A percentile compares a stretch with the other conserved stretches of the same genome.
These are phyloP conservation scores for Ulvella scutata DNA, from an alignment of 139 green algal genomes.

Conservation along the genomic window DNA sequence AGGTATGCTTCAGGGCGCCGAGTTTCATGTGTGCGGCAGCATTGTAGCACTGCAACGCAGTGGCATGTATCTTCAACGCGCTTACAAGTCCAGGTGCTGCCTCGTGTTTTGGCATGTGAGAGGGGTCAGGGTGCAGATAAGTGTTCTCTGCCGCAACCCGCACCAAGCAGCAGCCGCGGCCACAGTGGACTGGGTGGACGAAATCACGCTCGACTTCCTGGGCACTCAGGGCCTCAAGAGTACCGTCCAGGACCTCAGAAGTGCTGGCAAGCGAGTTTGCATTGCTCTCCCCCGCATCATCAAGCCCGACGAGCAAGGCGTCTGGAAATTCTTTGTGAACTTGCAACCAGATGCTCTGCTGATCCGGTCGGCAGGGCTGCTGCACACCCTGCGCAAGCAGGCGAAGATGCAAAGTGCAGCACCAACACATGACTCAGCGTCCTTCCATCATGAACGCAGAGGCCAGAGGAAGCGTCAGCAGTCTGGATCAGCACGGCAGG, in stretches of 20 bases:
- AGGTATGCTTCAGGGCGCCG: too few relatives aligned
- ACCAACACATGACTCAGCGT: not conserved
- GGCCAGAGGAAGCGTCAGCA: not conserved
- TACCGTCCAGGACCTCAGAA: conserved; percentile 29
- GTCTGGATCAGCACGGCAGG: conserved; percentile 3
- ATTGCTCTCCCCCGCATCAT: conserved; percentile 58
- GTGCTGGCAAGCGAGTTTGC: conserved; percentile 25
- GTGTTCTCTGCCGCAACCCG: conserved; percentile 59
- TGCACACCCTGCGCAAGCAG: conserved; percentile 41
- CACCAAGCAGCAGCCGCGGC: conserved; percentile 46
- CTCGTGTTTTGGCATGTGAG: too few relatives aligned
- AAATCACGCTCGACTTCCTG: conserved; percentile 74
- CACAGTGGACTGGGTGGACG: conserved; percentile 43
- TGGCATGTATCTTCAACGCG: too few relatives aligned
- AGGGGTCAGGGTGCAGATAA: conserved; percentile 7
- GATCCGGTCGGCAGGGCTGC: conserved; percentile 40
- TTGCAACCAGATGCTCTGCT: conserved; percentile 58
- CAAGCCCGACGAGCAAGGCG: conserved; percentile 59
- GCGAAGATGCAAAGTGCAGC: conserved; percentile 8
- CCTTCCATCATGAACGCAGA: not conserved
- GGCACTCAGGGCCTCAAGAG: conserved; percentile 64
- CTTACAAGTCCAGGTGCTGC: too few relatives aligned
- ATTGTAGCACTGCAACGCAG: too few relatives aligned
- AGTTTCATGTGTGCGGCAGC: too few relatives aligned
- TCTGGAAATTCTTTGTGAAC: conserved; percentile 58